A percentile compares a stretch with the other conserved stretches of the same genome.
These are phyloP conservation scores for Pseudogymnoascus sp. DNA, from an alignment of 2,329 filamentous ascomycete genomes.

Conservation along the genomic window DNA sequence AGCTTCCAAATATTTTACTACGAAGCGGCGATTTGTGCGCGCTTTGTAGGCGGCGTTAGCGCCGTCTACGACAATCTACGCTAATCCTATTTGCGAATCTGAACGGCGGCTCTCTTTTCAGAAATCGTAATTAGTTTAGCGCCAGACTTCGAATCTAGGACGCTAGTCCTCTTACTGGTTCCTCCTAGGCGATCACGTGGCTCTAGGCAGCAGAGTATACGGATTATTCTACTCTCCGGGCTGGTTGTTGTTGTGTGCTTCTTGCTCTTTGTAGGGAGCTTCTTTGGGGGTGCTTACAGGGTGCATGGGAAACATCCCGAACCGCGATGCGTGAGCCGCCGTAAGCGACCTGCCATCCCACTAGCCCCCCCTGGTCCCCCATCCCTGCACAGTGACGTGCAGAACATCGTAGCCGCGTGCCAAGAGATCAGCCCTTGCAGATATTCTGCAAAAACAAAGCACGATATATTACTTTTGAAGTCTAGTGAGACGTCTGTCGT, in stretches of 20 bases:
- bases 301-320: background rate
- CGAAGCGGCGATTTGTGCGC: background rate
- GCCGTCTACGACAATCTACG: background rate
- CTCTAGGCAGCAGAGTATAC: background rate
- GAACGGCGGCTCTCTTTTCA: background rate
- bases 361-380: background rate
- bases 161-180: background rate
- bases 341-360: background rate
- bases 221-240: background rate
- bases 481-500: background rate
- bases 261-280: background rate
- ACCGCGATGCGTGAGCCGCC: background rate
- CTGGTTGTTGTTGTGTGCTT: background rate
- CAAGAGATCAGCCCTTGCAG: background rate
- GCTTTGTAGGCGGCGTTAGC: background rate
- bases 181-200: background rate
- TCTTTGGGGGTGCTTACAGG: background rate
- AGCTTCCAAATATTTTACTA: too few species aligned
- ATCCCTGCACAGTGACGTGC: background rate
- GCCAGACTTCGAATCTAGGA: background rate
- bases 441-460: background rate
- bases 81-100: background rate
- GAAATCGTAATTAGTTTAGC: background rate
- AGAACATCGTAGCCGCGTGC: background rate
- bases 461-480: background rate